These are phyloP conservation scores for Colletotrichum neosansevieriae DNA, from an alignment of 2,329 filamentous ascomycete genomes.

Conservation along the genomic window DNA sequence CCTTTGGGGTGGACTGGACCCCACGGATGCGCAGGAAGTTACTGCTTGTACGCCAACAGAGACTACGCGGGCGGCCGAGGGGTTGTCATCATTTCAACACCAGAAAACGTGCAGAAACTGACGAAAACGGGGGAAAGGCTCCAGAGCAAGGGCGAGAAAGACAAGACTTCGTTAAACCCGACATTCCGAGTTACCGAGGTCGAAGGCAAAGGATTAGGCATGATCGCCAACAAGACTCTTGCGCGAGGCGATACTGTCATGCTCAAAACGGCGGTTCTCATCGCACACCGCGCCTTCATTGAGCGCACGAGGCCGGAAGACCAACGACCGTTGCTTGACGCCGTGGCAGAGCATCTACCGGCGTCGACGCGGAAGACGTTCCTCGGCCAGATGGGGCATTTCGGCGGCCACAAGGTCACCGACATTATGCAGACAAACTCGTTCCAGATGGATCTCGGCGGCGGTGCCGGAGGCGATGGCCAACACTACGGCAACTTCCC, in stretches of 20 bases:
- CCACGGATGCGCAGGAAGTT: slow-evolving; percentile 28
- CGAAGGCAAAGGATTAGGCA: slow-evolving; percentile 43
- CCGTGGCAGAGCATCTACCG: slow-evolving; percentile 25
- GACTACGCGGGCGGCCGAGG: slow-evolving; percentile 53
- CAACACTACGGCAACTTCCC: slow-evolving; percentile 41
- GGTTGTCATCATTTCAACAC: slow-evolving; percentile 54
- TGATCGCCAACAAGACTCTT: slow-evolving; percentile 45
- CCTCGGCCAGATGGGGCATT: slow-evolving; percentile 37
- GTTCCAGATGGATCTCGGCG: slow-evolving; percentile 42
- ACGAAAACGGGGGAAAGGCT: slow-evolving; percentile 7
- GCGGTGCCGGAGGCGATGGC: slow-evolving; percentile 21
- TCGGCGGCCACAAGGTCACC: slow-evolving; percentile 37
- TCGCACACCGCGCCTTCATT: slow-evolving; percentile 39
- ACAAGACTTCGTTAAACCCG: slow-evolving; percentile 4
- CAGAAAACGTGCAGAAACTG: slow-evolving; percentile 37
- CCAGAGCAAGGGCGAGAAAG: not conserved
- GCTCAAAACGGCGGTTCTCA: slow-evolving; percentile 35
- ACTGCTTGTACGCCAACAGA: slow-evolving; percentile 52
- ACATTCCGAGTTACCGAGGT: slow-evolving; percentile 43
- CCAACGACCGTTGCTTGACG: slow-evolving; percentile 23
- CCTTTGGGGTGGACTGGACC: slow-evolving; percentile 34
- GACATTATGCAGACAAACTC: slow-evolving; percentile 41
- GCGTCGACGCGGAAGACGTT: slow-evolving; percentile 23
- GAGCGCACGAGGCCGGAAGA: slow-evolving; percentile 29
- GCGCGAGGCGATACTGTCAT: slow-evolving; percentile 41